phyloP scores from a whole-genome alignment of 306 rosid species.

The Phaseolus lunatus region DNA sequence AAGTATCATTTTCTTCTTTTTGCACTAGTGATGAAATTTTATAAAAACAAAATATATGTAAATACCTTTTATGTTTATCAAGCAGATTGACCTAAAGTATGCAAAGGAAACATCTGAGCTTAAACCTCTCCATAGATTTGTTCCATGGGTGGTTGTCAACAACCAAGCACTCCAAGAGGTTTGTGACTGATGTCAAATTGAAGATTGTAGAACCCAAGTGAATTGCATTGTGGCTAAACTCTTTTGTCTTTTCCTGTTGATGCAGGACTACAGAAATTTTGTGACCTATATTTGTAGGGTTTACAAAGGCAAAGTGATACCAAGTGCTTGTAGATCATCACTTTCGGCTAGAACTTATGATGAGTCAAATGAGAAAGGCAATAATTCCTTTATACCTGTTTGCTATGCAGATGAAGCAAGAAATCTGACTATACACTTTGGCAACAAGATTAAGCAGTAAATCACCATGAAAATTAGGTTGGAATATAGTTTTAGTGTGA shows the following conservation, averaged over 20 bases:
- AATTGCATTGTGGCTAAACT: background rate
- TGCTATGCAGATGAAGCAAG: slow-evolving; percentile 47
- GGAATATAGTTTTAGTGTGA: slow-evolving; percentile 13
- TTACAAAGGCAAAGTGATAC: slow-evolving; percentile 60
- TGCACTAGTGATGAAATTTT: no score
- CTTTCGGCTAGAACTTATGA: slow-evolving; percentile 38
- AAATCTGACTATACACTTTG: slow-evolving; percentile 45
- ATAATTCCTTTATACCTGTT: slow-evolving; percentile 45
- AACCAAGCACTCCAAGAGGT: slow-evolving; percentile 80
- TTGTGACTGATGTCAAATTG: slow-evolving; percentile 26
- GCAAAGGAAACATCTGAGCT: slow-evolving; percentile 72
- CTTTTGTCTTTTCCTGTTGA: slow-evolving; percentile 32
- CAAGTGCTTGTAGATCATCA: slow-evolving; percentile 61
- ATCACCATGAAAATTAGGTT: slow-evolving; percentile 28
- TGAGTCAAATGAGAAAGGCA: slow-evolving; percentile 33
- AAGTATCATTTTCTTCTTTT: no score
- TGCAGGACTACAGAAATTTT: slow-evolving; percentile 65
- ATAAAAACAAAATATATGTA: no score
- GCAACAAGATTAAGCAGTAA: slow-evolving; percentile 30
- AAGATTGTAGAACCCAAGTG: background rate
- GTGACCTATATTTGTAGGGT: slow-evolving; percentile 69
- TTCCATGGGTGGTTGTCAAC: slow-evolving; percentile 90
- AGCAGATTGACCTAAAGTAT: slow-evolving; percentile 66
- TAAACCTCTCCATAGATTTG: slow-evolving; percentile 73
- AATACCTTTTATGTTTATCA: background rate